Percentiles rank a stretch among this genome's conserved stretches.
Conservation (phyloP, 768 basidiomycete genomes). For the Macrocybe gigantea region DNA sequence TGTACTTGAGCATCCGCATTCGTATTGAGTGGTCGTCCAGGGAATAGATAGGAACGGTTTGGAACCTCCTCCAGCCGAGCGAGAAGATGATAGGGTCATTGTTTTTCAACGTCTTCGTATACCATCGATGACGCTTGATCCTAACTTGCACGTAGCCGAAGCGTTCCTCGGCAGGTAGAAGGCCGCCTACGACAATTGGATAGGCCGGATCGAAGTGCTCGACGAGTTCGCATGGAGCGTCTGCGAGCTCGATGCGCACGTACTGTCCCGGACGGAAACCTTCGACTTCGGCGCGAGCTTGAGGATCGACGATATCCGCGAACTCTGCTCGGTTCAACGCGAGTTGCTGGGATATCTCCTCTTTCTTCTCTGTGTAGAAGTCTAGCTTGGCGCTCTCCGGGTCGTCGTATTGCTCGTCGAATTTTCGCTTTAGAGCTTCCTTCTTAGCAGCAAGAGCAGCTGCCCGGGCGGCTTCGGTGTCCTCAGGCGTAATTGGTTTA, state of each 20-base stretch:
- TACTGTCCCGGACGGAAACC: constrained; percentile 89
- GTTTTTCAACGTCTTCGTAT: constrained; percentile 83
- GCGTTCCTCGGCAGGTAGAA: constrained; percentile 83
- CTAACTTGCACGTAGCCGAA: constrained; percentile 94
- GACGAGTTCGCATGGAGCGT: constrained; percentile 88
- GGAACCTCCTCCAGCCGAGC: constrained; percentile 97
- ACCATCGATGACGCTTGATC: constrained; percentile 96
- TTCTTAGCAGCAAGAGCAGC: constrained; percentile 77
- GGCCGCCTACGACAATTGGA: constrained; percentile 89
- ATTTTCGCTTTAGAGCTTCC: constrained; percentile 87
- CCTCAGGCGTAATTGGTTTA: constrained; percentile 7
- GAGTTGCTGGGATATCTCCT: constrained; percentile 82
- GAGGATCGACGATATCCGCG: constrained; percentile 58
- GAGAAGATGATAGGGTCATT: constrained; percentile 97
- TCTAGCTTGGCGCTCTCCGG: constrained; percentile 73
- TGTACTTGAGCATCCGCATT: constrained; percentile 99
- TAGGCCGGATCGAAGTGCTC: constrained; percentile 89
- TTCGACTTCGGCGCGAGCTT: constrained; percentile 78
- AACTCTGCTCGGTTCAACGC: constrained; percentile 85
- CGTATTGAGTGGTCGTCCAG: constrained; percentile 97
- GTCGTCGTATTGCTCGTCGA: constrained; percentile 95
- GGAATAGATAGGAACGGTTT: constrained; percentile 91
- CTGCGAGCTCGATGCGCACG: constrained; percentile 81
- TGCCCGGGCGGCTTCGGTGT: constrained; percentile 33
- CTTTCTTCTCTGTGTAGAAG: constrained; percentile 90